phyloP scores from a whole-genome alignment of 805 yeast species.

The Candida ortonii region DNA sequence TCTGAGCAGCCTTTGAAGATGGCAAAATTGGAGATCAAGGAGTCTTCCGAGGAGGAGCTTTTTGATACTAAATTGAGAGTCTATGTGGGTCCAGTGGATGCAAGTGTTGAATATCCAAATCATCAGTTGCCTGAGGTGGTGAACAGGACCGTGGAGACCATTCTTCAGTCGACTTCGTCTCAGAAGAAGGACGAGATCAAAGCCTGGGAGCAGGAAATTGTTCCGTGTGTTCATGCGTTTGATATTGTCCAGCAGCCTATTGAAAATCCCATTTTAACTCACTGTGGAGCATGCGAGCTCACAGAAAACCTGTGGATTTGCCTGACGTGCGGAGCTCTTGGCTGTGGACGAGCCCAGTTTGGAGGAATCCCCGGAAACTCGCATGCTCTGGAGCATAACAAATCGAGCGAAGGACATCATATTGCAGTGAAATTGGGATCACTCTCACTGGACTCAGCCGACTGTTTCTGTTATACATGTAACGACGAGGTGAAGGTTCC shows the following conservation, averaged over 20 bases:
- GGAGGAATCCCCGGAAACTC: constrained; percentile 94
- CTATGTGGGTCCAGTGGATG: constrained; percentile 37
- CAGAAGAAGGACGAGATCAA: constrained; percentile 65
- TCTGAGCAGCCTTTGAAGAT: constrained; percentile 42
- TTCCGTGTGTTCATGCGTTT: constrained; percentile 74
- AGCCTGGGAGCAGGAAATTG: constrained; percentile 89
- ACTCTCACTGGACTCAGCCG: constrained; percentile 73
- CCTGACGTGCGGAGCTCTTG: constrained; percentile 82
- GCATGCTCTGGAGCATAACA: constrained; percentile 78
- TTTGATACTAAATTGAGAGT: constrained; percentile 46
- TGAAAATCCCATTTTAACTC: constrained; percentile 32
- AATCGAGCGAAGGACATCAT: constrained; percentile 54
- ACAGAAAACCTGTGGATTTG: constrained; percentile 88
- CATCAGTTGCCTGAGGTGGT: constrained; percentile 30
- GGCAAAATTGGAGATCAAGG: constrained; percentile 65
- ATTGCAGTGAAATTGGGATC: constrained; percentile 92
- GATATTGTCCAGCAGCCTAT: constrained; percentile 42
- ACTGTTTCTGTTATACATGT: constrained; percentile 84
- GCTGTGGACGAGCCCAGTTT: constrained; percentile 93
- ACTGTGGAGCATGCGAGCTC: constrained; percentile 62
- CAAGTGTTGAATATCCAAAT: constrained; percentile 29
- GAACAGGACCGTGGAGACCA: constrained; percentile 36
- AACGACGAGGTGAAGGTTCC: constrained; percentile 86
- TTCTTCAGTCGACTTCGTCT: constrained; percentile 58
- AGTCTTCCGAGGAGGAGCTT: constrained; percentile 59